phyloP scores from a whole-genome alignment of 2,329 filamentous ascomycete species.

The Verticillium nonalfalfae region DNA sequence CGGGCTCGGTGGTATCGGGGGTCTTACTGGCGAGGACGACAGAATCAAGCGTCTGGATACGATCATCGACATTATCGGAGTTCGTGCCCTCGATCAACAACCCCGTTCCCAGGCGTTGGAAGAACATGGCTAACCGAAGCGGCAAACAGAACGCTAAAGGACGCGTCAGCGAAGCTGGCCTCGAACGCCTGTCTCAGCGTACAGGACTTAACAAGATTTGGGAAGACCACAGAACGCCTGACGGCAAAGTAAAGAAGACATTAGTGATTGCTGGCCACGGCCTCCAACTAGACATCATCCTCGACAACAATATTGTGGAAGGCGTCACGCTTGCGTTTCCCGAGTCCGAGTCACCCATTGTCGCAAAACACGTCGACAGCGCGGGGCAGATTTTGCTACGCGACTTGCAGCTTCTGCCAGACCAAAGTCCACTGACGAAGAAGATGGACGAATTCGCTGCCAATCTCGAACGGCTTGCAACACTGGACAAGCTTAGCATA shows the following conservation, averaged over 20 bases:
- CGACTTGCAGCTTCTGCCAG: constrained; percentile 54
- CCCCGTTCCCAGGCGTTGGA: constrained; percentile 25
- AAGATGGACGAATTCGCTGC: constrained; percentile 62
- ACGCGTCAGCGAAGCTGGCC: constrained; percentile 65
- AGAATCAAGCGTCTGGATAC: constrained; percentile 46
- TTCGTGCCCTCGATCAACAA: constrained; percentile 19
- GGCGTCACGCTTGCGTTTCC: constrained; percentile 58
- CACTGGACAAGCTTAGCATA: constrained; percentile 65
- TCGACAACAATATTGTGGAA: constrained; percentile 56
- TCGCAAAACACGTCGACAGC: constrained; percentile 52
- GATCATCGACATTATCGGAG: constrained; percentile 43
- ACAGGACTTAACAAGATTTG: constrained; percentile 61
- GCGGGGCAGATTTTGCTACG: constrained; percentile 60
- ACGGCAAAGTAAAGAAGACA: constrained; percentile 43
- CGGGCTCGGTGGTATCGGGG: constrained; percentile 30
- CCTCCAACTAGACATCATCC: constrained; percentile 54
- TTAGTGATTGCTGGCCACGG: constrained; percentile 58
- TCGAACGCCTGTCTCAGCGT: constrained; percentile 64
- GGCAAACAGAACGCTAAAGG: constrained; percentile 35
- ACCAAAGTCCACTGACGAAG: constrained; percentile 62
- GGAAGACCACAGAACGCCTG: constrained; percentile 43
- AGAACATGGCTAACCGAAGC: constrained; percentile 15
- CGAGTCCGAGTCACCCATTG: constrained; percentile 51
- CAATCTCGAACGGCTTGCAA: constrained; percentile 65
- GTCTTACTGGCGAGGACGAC: constrained; percentile 45